Evolutionary conservation across 2,329 filamentous ascomycete genomes (phyloP).

Genomic region (Pseudopyricularia javanii): DNA sequence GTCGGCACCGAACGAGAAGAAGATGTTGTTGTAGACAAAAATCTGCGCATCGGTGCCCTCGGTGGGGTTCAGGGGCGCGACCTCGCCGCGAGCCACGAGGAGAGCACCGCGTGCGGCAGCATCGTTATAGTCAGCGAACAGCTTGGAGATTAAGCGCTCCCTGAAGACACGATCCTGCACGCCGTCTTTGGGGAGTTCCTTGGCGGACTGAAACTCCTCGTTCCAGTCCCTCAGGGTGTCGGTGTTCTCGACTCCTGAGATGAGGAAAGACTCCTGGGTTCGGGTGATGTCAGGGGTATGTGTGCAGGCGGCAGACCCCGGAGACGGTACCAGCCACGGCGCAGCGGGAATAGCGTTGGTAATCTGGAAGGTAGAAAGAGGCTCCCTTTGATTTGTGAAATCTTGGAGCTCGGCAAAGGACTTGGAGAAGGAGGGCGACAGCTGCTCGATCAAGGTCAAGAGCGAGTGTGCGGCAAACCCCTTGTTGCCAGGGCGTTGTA

Average conservation of each 20-base stretch:
- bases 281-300: conserved; percentile 79
- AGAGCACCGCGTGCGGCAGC: conserved; percentile 86
- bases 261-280: conserved; percentile 83
- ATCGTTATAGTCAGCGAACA: conserved; percentile 96
- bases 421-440: conserved; percentile 73
- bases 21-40: conserved; percentile 99
- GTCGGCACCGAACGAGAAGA: conserved; percentile 96
- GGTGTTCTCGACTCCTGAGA: conserved; percentile 83
- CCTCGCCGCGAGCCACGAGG: conserved; percentile 82
- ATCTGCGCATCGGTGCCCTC: conserved; percentile 90
- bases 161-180: conserved; percentile 95
- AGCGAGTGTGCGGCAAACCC: conserved; percentile 73
- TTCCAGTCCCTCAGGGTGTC: conserved; percentile 98
- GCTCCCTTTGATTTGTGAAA: conserved; percentile 73
- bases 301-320: conserved; percentile 48
- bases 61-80: conserved; percentile 87
- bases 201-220: conserved; percentile 94
- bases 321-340: conserved; percentile 76
- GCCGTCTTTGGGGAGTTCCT: conserved; percentile 83
- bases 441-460: conserved; percentile 60
- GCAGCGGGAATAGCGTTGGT: conserved; percentile 87
- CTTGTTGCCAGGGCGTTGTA: conserved; percentile 68
- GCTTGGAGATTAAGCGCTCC: conserved; percentile 84
- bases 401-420: conserved; percentile 72
- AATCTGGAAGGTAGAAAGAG: conserved; percentile 86